These are phyloP conservation scores for Dryas drummondii DNA, from an alignment of 306 rosid genomes.

Conservation along the genomic window DNA sequence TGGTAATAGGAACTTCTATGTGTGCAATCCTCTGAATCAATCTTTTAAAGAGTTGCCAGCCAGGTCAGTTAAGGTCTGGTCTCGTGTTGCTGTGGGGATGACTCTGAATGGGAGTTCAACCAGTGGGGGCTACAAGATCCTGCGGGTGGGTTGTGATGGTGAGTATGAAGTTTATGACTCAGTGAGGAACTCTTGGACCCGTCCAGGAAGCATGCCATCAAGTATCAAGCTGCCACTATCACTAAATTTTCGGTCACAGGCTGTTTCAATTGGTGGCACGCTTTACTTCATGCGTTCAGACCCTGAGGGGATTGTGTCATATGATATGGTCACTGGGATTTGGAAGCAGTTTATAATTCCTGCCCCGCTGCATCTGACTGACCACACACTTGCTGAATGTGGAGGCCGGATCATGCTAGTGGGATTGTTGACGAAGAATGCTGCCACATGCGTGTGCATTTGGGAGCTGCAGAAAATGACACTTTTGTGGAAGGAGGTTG, in stretches of 20 bases:
- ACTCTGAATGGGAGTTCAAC: constrained; percentile 46
- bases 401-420: constrained; percentile 79
- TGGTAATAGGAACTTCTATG: constrained; percentile 65
- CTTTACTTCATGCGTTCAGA: constrained; percentile 75
- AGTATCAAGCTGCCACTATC: constrained; percentile 56
- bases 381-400: constrained; percentile 72
- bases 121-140: constrained; percentile 67
- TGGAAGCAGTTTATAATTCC: constrained; percentile 84
- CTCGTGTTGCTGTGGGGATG: constrained; percentile 85
- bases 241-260: constrained; percentile 58
- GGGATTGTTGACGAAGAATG: constrained; percentile 81
- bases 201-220: constrained; percentile 56
- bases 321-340: constrained; percentile 54
- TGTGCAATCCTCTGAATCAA: constrained; percentile 87
- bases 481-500: constrained; percentile 99
- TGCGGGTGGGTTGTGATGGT: constrained; percentile 79
- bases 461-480: constrained; percentile 99
- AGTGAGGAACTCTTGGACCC: constrained; percentile 60
- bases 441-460: constrained; percentile 87
- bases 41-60: constrained; percentile 87
- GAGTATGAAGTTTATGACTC: constrained; percentile 88
- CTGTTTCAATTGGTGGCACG: constrained; percentile 56
- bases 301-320: constrained; percentile 82
- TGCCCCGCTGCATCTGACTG: constrained; percentile 57
- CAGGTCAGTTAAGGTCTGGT: constrained; percentile 69